A percentile compares a stretch with the other conserved stretches of the same genome.
Evolutionary conservation across 176 grass and related monocot species (phyloP).

Genomic region (Saccharum officinarum): DNA sequence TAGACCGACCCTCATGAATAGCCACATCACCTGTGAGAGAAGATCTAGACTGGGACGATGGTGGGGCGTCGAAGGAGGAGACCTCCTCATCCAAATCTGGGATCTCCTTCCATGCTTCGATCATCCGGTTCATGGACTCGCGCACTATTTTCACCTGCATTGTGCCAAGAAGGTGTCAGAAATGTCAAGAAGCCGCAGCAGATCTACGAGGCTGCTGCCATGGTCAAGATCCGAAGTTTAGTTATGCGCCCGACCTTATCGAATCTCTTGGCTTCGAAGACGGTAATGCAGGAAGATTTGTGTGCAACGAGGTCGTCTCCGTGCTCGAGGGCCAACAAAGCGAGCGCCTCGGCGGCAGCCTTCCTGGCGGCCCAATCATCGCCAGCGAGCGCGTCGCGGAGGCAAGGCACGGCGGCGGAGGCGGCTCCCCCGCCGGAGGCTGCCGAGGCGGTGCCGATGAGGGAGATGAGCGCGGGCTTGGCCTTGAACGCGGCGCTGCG

Average conservation of each 20-base stretch:
- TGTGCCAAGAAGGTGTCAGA: conserved; percentile 21
- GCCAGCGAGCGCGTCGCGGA: conserved; percentile 73
- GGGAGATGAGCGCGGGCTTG: conserved; percentile 80
- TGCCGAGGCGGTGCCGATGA: conserved; percentile 59
- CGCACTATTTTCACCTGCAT: conserved; percentile 96
- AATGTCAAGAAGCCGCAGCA: conserved; percentile 21
- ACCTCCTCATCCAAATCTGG: conserved; percentile 61
- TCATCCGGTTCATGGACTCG: conserved; percentile 90
- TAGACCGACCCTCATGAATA: conserved; percentile 1
- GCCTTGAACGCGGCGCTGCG: conserved; percentile 92
- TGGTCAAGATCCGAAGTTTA: too few relatives aligned
- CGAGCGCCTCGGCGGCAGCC: conserved; percentile 81
- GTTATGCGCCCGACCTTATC: conserved; percentile 62
- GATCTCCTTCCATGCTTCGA: conserved; percentile 93
- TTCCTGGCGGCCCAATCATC: conserved; percentile 95
- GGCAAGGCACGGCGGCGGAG: conserved; percentile 55
- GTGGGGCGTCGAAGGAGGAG: conserved; percentile 28
- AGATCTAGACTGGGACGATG: conserved; percentile 46
- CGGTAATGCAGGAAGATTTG: conserved; percentile 71
- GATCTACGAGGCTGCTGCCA: conserved; percentile 7
- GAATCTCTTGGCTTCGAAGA: conserved; percentile 84
- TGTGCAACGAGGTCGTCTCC: conserved; percentile 63
- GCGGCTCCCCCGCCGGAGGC: conserved; percentile 58
- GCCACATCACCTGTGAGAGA: conserved; percentile 55
- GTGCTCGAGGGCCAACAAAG: conserved; percentile 53